These are phyloP conservation scores for Phytopythium sindhum DNA, from an alignment of 352 stramenopile genomes.

Conservation along the genomic window DNA sequence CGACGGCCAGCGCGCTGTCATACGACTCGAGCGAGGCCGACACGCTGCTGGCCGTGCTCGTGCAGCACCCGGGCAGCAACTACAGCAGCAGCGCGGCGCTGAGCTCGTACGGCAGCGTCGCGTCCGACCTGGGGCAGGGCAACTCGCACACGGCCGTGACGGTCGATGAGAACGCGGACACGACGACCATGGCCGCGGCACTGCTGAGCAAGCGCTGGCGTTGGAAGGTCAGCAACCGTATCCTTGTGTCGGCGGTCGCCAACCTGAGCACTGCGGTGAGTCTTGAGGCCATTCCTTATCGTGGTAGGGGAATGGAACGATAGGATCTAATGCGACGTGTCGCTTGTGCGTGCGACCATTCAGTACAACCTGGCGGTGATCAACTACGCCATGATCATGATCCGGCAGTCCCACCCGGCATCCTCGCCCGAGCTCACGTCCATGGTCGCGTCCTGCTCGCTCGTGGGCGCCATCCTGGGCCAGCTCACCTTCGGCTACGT, in stretches of 20 bases:
- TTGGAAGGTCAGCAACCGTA: conserved; percentile 31
- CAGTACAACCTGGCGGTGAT: conserved; percentile 82
- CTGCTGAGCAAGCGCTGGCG: not conserved
- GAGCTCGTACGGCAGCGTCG: conserved; percentile 44
- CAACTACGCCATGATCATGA: conserved; percentile 66
- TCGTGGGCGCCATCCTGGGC: conserved; percentile 75
- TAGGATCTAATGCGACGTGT: conserved; percentile 1
- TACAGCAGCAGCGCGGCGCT: conserved; percentile 81
- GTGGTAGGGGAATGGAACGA: not conserved
- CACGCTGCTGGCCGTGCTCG: not conserved
- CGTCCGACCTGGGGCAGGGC: not conserved
- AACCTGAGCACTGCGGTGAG: conserved; percentile 79
- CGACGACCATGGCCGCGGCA: not conserved
- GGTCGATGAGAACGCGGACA: not conserved
- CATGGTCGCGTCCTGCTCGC: conserved; percentile 61
- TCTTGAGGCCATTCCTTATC: conserved; percentile 3
- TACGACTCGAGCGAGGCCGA: conserved; percentile 1
- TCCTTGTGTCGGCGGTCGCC: conserved; percentile 69
- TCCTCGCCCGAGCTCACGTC: conserved; percentile 55
- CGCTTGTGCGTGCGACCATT: not conserved
- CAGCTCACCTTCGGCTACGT: conserved; percentile 83
- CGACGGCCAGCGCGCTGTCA: conserved; percentile 4
- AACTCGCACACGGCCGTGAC: not conserved
- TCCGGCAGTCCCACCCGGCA: conserved; percentile 44
- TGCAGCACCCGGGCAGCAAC: conserved; percentile 29